A percentile compares a stretch with the other conserved stretches of the same genome.
These are phyloP conservation scores for Auricularia heimuer DNA, from an alignment of 768 basidiomycete genomes.

Conservation along the genomic window DNA sequence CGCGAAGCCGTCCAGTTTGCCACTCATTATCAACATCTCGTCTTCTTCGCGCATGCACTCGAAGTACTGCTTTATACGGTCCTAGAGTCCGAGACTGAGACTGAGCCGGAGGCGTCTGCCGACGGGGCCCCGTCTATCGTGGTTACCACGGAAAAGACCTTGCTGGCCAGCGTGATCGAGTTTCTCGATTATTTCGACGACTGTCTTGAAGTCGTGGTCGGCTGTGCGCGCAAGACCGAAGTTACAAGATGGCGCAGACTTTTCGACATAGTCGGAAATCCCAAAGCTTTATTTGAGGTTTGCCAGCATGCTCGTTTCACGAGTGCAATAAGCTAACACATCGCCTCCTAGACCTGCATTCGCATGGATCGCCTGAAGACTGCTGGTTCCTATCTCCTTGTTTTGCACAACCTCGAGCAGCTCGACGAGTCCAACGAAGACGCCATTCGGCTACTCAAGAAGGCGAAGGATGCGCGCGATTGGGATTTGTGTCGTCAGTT, in stretches of 20 bases:
- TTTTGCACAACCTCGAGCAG: constrained; percentile 88
- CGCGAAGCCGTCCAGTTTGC: constrained; percentile 77
- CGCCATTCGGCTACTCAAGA: constrained; percentile 67
- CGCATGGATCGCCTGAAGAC: constrained; percentile 65
- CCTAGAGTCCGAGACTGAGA: constrained; percentile 66
- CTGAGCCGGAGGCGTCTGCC: constrained; percentile 14
- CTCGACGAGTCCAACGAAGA: constrained; percentile 69
- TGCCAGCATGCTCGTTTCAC: constrained; percentile 12
- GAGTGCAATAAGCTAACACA: neutral
- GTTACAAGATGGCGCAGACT: constrained; percentile 81
- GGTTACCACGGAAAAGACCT: constrained; percentile 23
- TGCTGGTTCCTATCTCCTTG: constrained; percentile 85
- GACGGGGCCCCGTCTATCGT: constrained; percentile 16
- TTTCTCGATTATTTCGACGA: constrained; percentile 94
- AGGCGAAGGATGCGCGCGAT: constrained; percentile 67
- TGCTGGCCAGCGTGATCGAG: constrained; percentile 64
- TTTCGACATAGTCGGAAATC: constrained; percentile 85
- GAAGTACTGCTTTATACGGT: constrained; percentile 92
- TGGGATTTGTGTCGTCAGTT: constrained; percentile 90
- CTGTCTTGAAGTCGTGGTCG: constrained; percentile 85
- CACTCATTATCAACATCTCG: constrained; percentile 72
- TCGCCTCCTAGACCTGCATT: constrained; percentile 54
- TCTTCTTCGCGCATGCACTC: constrained; percentile 88
- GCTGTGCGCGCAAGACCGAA: constrained; percentile 94
- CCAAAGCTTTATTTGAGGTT: constrained; percentile 86